A percentile compares a stretch with the other conserved stretches of the same genome.
These are phyloP conservation scores for Chytriomyces confervae DNA, from an alignment of 192 early-diverging fungal species.

Conservation along the genomic window DNA sequence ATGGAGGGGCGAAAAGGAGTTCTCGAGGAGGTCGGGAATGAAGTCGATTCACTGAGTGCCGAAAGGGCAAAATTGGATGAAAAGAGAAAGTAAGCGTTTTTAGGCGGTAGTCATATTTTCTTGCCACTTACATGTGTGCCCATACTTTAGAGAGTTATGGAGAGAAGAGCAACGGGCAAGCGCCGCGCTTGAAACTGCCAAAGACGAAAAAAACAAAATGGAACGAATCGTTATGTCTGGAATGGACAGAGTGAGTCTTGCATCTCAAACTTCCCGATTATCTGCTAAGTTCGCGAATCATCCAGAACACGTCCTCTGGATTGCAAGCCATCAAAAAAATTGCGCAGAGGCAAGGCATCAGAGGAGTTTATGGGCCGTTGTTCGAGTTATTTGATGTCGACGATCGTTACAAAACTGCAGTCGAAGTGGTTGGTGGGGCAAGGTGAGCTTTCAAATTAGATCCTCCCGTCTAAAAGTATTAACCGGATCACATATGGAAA, in stretches of 20 bases:
- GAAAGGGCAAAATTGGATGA: slow-evolving; percentile 69
- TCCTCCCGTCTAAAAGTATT: background rate
- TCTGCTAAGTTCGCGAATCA: slow-evolving; percentile 17
- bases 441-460: slow-evolving; percentile 51
- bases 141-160: slow-evolving; percentile 75
- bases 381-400: slow-evolving; percentile 93
- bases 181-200: slow-evolving; percentile 66
- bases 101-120: background rate
- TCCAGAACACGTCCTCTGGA: slow-evolving; percentile 77
- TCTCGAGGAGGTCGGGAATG: slow-evolving; percentile 48
- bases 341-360: slow-evolving; percentile 60
- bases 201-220: slow-evolving; percentile 75
- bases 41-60: slow-evolving; percentile 47
- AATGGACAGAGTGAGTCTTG: slow-evolving; percentile 72
- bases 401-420: slow-evolving; percentile 79
- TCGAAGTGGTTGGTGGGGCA: slow-evolving; percentile 85
- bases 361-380: slow-evolving; percentile 87
- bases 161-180: slow-evolving; percentile 81
- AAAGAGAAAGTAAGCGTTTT: slow-evolving; percentile 65
- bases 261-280: background rate
- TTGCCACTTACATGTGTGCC: background rate
- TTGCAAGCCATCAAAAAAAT: slow-evolving; percentile 75
- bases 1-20: slow-evolving; percentile 50
- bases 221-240: slow-evolving; percentile 75
- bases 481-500: slow-evolving; percentile 40